Conservation (phyloP, 495 filamentous ascomycete genomes). For the Penicillium desertorum region DNA sequence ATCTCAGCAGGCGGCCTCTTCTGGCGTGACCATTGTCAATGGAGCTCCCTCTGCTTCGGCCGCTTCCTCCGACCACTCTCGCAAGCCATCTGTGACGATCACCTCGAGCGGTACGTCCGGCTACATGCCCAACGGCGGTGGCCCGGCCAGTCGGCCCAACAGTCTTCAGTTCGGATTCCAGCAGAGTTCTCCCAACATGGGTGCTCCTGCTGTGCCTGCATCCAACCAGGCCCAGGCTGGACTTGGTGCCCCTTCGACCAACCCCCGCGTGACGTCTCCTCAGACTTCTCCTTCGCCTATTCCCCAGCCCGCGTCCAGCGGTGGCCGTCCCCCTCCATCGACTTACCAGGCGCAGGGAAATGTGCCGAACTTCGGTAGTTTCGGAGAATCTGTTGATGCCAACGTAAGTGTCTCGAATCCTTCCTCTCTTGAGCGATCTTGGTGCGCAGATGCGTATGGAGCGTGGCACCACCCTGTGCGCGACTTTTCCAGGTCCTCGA, state of each 20-base stretch:
- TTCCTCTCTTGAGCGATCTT: constrained; percentile 15
- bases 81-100: constrained; percentile 86
- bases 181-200: constrained; percentile 64
- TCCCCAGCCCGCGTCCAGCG: constrained; percentile 79
- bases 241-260: constrained; percentile 63
- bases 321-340: constrained; percentile 73
- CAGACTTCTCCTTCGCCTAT: constrained; percentile 85
- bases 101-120: constrained; percentile 72
- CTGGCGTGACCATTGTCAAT: constrained; percentile 69
- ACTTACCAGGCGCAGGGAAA: constrained; percentile 62
- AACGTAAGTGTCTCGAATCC: constrained; percentile 58
- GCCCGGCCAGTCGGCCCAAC: constrained; percentile 57
- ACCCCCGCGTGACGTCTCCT: constrained; percentile 68
- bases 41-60: constrained; percentile 56
- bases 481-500: constrained; percentile 12
- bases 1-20: constrained; percentile 34
- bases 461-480: constrained; percentile 11
- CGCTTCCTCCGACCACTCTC: constrained; percentile 66
- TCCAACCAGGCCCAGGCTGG: constrained; percentile 45
- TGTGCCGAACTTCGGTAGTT: constrained; percentile 76
- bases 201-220: constrained; percentile 48
- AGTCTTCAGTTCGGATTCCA: constrained; percentile 79
- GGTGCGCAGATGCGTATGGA: background rate
- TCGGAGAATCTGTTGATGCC: constrained; percentile 62
- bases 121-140: constrained; percentile 76